These are phyloP conservation scores for Endocalyx cinctus DNA, from an alignment of 2,329 filamentous ascomycete species.

Conservation along the genomic window DNA sequence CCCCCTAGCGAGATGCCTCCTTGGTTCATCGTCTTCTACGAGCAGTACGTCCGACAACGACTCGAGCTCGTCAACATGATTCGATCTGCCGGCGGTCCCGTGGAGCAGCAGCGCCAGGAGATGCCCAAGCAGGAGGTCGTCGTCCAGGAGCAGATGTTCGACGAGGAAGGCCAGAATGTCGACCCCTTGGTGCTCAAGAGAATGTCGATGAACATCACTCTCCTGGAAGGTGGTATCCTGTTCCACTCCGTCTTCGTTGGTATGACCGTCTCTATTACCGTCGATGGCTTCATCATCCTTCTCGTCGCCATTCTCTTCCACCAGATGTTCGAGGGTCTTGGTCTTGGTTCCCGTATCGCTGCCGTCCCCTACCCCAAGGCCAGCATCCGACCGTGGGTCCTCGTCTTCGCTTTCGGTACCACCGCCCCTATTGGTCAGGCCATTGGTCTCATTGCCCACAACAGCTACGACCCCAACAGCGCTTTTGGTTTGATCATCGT, in stretches of 20 bases:
- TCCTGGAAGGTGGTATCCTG: conserved; percentile 72
- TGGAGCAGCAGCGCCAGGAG: conserved; percentile 2
- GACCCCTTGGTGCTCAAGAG: conserved; percentile 50
- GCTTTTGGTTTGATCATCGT: conserved; percentile 61
- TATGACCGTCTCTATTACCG: conserved; percentile 66
- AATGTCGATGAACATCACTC: conserved; percentile 66
- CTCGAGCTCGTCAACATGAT: conserved; percentile 55
- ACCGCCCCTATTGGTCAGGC: conserved; percentile 63
- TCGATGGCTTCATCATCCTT: conserved; percentile 62
- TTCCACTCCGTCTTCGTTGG: conserved; percentile 76
- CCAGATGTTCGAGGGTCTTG: conserved; percentile 65
- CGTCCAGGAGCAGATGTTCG: conserved; percentile 33
- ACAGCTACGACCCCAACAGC: conserved; percentile 58
- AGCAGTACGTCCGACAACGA: conserved; percentile 57
- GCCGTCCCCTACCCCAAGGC: conserved; percentile 55
- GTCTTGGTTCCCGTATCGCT: conserved; percentile 66
- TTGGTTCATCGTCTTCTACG: conserved; percentile 60
- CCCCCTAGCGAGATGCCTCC: conserved; percentile 49
- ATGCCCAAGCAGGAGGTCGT: conserved; percentile 20
- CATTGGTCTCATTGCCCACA: conserved; percentile 53
- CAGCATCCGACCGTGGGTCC: conserved; percentile 55
- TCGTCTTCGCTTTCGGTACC: conserved; percentile 58
- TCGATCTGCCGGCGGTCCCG: conserved; percentile 24
- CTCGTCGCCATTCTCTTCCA: conserved; percentile 68
- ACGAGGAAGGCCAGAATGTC: conserved; percentile 40